Evolutionary conservation across 2,329 filamentous ascomycete species (phyloP), one percentile per base, ranked within the genome.

Genomic region (Akanthomyces lecanii): DNA sequence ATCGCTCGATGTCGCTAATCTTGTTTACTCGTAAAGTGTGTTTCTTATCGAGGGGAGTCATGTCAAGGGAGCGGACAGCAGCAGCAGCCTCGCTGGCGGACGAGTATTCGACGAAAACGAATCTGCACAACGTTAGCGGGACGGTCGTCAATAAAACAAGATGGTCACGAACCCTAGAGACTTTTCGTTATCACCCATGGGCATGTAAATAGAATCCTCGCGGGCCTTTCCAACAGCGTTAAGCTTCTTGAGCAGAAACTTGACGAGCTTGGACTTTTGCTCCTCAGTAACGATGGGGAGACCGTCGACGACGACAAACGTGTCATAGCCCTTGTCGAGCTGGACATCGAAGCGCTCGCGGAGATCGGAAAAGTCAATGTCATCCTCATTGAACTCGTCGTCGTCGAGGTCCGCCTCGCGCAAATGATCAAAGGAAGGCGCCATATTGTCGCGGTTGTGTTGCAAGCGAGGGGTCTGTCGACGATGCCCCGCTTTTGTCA

Each of bases 1-100:
- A 99, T 69, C 95, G 90, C 76, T 99, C 95, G 72, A 99, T 93
- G 75, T 99, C 95, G 71, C 93, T 97, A 71, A 99, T 85, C 80
- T 99, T 99, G 87, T 99, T 99, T 71, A 99, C 93, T 67, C 89
- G 85, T 70, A 99, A 86, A 59, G 86, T 97, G 83, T 99, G 93
- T 81, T 89, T 97, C 85, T 96, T 98, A 81, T 99, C 95, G 72
- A 99, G 89, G 51, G 94, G 86, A 6, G 90, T 88, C 71, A 87
- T 86, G 77, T 99, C 88, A 64, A 99, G 89, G 71, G 90, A 87
- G 76, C 96, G 93, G 70, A 93, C 91, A 63, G 94, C 95, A 61
- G 91, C 91, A 63, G 91, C 84, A 33, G 95, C 95, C 81, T 98
- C 93, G 73, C 89, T 91, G 63, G 95, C 84, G 14, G 92, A 92